Base-by-base conservation (phyloP, 2,329 filamentous ascomycete species). In the Leptographium lundbergii region DNA sequence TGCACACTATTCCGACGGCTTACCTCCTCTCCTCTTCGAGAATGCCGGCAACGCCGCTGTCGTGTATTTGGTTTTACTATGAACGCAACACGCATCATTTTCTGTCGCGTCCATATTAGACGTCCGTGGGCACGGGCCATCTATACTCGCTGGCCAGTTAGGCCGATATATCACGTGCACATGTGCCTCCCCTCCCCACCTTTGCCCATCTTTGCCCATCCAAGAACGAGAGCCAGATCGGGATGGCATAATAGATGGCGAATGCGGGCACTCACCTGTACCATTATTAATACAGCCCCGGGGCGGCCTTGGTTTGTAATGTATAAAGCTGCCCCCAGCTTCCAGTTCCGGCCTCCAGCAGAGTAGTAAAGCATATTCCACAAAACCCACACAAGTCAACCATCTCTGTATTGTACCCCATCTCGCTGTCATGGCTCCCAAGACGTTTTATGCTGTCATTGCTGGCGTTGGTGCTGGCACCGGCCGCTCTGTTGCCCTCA, bases 381-480 rank as follows among this genome's bases (percentile, higher is more conserved):
- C 17, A 53, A 9, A 53, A 53, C 17, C 7, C 17, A 39, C 17
- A 54, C 11, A 39, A 34, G 5, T 14, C 32, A 24, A 22, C 22
- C 52, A 54, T 32, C 9, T 52, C 10, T 32, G 1, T 17, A 6
- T 25, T 36, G 29, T 53, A 19, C 42, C 17, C 4, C 1, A 24
- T 19, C 36, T 29, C 7, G 17, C 29, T 34, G 19, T 9, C 51
- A 70, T 69, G 66, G 61, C 68, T 7, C 68, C 70, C 61, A 71
- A 70, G 47, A 59, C 36, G 27, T 78, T 87, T 66, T 87, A 85
- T 69, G 82, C 86, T 56, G 74, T 91, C 61, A 72, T 91, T 60
- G 85, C 86, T 13, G 88, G 87, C 59, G 86, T 84, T 50, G 88
- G 88, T n/a, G 74, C 85, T 13, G 87, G 88, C 61, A 90, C 82